Percentiles rank a stretch among this genome's conserved stretches.
Evolutionary conservation across 805 yeast species (phyloP).

Genomic region (Monosporozyma unispora): DNA sequence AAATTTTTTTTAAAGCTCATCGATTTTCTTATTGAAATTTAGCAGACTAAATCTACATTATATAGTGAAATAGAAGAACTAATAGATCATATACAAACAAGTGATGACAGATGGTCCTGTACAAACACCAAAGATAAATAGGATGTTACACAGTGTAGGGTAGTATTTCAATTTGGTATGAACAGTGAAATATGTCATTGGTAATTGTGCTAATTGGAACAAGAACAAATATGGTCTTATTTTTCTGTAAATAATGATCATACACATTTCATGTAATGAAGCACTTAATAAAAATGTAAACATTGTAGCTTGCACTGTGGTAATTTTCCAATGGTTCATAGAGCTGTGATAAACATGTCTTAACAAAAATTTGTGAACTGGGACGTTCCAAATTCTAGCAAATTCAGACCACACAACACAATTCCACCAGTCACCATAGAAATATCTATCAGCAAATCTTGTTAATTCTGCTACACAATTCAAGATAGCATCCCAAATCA

Average conservation of each 20-base stretch:
- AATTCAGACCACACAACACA: constrained; percentile 89
- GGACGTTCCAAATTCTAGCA: constrained; percentile 88
- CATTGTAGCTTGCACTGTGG: constrained; percentile 60
- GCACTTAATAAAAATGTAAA: constrained; percentile 75
- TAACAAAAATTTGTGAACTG: constrained; percentile 81
- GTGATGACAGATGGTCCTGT: constrained; percentile 87
- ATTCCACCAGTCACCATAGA: constrained; percentile 98
- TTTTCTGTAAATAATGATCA: constrained; percentile 77
- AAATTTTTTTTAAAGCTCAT: not conserved
- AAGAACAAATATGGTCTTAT: constrained; percentile 71
- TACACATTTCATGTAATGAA: constrained; percentile 80
- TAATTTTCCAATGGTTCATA: constrained; percentile 62
- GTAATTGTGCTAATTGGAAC: constrained; percentile 83
- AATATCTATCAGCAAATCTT: constrained; percentile 78
- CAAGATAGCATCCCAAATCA: constrained; percentile 92
- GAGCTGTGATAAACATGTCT: constrained; percentile 93
- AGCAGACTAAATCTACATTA: not conserved
- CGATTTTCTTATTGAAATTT: not conserved
- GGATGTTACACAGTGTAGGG: constrained; percentile 60
- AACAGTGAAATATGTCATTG: constrained; percentile 57
- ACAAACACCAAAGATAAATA: constrained; percentile 89
- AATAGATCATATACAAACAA: constrained; percentile 72
- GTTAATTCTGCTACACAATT: constrained; percentile 87
- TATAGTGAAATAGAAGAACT: constrained; percentile 4
- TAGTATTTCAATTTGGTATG: constrained; percentile 47